Evolutionary conservation across 495 filamentous ascomycete genomes (phyloP), one percentile per base, ranked within the genome.

Genomic region (Lasiosphaeria hispida): DNA sequence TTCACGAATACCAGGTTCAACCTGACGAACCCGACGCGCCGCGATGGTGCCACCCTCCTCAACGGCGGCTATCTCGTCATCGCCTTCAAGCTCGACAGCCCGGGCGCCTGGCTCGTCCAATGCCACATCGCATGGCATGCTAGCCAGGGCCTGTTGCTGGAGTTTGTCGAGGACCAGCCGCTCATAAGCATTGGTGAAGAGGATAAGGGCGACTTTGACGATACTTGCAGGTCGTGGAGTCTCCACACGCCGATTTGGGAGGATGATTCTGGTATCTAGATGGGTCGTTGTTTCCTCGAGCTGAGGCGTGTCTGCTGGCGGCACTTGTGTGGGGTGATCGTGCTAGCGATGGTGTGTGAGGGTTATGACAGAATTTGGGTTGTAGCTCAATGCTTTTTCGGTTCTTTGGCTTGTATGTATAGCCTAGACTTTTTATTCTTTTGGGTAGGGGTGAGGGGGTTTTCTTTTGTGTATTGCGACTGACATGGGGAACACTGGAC

Each of bases 21-120:
- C 59, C 62, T 67, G 34, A 34, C 60, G 9, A 84, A 77, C 65
- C 83, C 85, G 3, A 73, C 80, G 3, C 76, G 85, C 0, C 72
- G 85, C 6, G 86, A 88, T 62, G 81, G 80, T 4, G 84, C 83
- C 2, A 67, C 84, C 59, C 63, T 90, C 0, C 77, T 78, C 1
- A 64, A 67, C 0, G 57, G 51, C 19, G 83, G 79, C 4, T 71
- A 77, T 63, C 56, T 81, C 43, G 69, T 81, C 10, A 70, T 86
- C 2, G 82, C 74, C 9, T 86, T 85, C 63, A 69, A 80, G 70
- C 79, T 79, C 11, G 80, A 85, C 57, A 85, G 85, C 35, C 64
- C 64, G 7, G 64, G 64, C 0, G 64, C 64, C n/a, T 67, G 64
- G 64, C 43, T 67, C 13, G 50, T 59, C 15, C 64, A 67, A 15